Base-by-base conservation (phyloP, 371 early-diverging fungal species). In the Capillidium rhysosporum region DNA sequence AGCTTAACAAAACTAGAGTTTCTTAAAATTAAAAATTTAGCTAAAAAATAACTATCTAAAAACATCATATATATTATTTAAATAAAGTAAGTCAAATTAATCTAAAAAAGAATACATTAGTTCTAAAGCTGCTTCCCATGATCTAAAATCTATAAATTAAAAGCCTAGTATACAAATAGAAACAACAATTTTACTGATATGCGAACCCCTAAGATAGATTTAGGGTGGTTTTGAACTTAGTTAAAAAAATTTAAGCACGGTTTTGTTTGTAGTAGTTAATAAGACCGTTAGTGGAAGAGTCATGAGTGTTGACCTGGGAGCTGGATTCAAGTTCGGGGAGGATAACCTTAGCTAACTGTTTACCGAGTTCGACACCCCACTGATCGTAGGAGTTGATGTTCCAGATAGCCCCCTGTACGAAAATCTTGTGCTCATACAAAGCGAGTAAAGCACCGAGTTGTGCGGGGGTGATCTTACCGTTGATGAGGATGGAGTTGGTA, bases 281-380 rank as follows among this genome's bases (percentile, higher is more conserved):
- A 52, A 95, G 74, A 18, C 89, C 92, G 57, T 91, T 90, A 59
- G 95, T 95, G 24, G 84, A 83, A 49, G 82, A 72, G 68, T 95
- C 95, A 60, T 94, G 95, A 43, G 76, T 68, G 20, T 59, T 52
- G 40, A 92, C 84, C 28, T 63, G 49, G 47, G 64, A 62, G 25
- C 61, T 66, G 47, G 70, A 51, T 54, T 70, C 56, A 55, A 97
- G 69, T 66, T 92, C 90, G 9, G 89, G 84, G 39, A 92, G 69
- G 55, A 98, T 92, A 55, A 82, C 89, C 73, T 88, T 96, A 56
- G 99, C 98, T 49, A 98, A 73, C 66, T 89, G 92, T 79, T 99
- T 99, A 61, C 99, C 99, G 20, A 98, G 80, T 67, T 98, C 94
- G 46, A 99, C 99, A 58, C 99, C 99, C 92, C 97, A 97, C 76